phyloP scores from a whole-genome alignment of 805 yeast genomes.

The Pichia scutulata region DNA sequence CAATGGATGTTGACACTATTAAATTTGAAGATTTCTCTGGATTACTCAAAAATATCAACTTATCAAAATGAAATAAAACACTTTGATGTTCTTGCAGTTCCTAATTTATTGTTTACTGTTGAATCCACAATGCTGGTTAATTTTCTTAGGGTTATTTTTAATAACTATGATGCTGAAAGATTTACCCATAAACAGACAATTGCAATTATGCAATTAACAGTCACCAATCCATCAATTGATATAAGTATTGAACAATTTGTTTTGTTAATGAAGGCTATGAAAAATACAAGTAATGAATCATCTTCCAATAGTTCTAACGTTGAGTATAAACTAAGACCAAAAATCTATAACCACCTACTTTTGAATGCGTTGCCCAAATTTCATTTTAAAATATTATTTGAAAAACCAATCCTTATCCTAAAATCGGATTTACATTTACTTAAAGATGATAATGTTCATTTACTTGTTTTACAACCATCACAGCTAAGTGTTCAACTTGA shows the following conservation, averaged over 20 bases:
- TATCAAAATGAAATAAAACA: conserved; percentile 10
- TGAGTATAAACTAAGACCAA: background rate
- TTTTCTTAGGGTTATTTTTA: conserved; percentile 11
- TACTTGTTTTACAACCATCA: conserved; percentile 19
- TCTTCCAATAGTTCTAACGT: background rate
- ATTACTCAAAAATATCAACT: conserved; percentile 15
- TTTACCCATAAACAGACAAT: conserved; percentile 22
- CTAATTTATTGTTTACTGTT: conserved; percentile 18
- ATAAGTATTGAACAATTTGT: conserved; percentile 34
- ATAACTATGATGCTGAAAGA: conserved; percentile 17
- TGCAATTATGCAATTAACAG: conserved; percentile 30
- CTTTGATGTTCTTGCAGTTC: conserved; percentile 27
- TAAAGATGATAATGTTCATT: conserved; percentile 11
- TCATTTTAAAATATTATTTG: conserved; percentile 19
- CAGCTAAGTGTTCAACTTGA: conserved; percentile 16
- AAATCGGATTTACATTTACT: conserved; percentile 13
- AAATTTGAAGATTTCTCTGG: conserved; percentile 26
- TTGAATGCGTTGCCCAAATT: conserved; percentile 16
- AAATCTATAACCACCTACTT: background rate
- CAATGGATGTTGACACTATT: conserved; percentile 33
- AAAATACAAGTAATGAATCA: background rate
- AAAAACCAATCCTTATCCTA: conserved; percentile 22
- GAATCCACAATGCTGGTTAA: conserved; percentile 17
- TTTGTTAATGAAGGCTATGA: conserved; percentile 19
- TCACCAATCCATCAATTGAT: conserved; percentile 40